A percentile compares a stretch with the other conserved stretches of the same genome.
Conservation (phyloP, 2,329 filamentous ascomycete genomes). For the Aspergillus brunneoviolaceus region DNA sequence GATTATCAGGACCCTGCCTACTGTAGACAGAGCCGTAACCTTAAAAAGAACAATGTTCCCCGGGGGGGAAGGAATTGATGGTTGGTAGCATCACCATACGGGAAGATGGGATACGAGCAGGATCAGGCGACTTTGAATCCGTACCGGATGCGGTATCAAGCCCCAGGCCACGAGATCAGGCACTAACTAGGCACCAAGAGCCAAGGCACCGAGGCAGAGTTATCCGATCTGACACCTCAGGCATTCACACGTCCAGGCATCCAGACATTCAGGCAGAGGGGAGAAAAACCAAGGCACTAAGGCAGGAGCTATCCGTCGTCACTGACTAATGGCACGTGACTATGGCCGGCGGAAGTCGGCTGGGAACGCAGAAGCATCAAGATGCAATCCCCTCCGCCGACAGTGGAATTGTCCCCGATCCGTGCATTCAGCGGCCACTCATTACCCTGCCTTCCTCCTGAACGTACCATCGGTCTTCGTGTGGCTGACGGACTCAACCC, state of each 20-base stretch:
- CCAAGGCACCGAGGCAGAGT: neutral
- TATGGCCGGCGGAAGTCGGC: conserved; percentile 25
- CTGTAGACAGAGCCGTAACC: neutral
- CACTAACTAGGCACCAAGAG: neutral
- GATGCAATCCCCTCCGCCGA: conserved; percentile 19
- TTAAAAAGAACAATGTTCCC: neutral
- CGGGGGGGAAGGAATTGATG: neutral
- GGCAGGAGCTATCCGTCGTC: neutral
- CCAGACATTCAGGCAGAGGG: no score
- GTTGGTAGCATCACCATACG: neutral
- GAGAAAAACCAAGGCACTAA: neutral
- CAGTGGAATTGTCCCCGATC: conserved; percentile 17
- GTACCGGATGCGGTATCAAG: neutral
- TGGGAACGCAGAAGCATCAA: conserved; percentile 12
- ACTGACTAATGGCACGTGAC: conserved; percentile 21
- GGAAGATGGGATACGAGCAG: neutral
- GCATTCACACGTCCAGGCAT: neutral
- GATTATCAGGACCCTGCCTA: neutral
- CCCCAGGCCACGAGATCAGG: neutral
- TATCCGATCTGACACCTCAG: neutral
- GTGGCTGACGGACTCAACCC: neutral
- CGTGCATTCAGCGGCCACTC: conserved; percentile 4
- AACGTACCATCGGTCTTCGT: neutral
- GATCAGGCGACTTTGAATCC: neutral
- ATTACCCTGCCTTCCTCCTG: conserved; percentile 1